phyloP scores from a whole-genome alignment of 371 early-diverging fungal species.

The Mortierella sp. region DNA sequence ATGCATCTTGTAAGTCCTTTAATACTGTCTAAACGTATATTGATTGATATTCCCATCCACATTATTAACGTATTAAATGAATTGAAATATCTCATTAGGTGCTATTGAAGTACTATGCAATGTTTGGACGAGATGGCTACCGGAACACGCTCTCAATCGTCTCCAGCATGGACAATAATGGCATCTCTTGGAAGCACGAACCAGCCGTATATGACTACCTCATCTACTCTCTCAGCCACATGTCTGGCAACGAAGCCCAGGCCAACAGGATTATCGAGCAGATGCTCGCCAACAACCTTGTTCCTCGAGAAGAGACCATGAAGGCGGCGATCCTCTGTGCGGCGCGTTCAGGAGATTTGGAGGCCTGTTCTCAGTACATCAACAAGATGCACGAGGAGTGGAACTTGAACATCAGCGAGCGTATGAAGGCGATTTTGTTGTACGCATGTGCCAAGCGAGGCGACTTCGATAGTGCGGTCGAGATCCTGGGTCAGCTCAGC shows the following conservation, averaged over 20 bases:
- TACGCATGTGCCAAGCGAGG: constrained; percentile 55
- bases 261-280: constrained; percentile 25
- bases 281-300: constrained; percentile 39
- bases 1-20: constrained; percentile 44
- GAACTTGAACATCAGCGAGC: constrained; percentile 31
- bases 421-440: constrained; percentile 48
- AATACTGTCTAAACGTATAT: too few relatives aligned
- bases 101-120: constrained; percentile 35
- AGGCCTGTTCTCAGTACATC: constrained; percentile 40
- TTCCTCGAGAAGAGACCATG: constrained; percentile 46
- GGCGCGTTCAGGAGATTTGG: constrained; percentile 44
- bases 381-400: constrained; percentile 48
- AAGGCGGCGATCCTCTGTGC: constrained; percentile 50
- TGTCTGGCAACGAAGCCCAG: constrained; percentile 20
- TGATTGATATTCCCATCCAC: neutral
- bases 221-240: constrained; percentile 31
- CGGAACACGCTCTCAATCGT: constrained; percentile 23
- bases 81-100: constrained; percentile 8
- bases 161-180: constrained; percentile 20
- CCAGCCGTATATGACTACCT: constrained; percentile 38
- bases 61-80: neutral
- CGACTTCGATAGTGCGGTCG: constrained; percentile 45
- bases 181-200: constrained; percentile 32
- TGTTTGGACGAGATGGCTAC: constrained; percentile 27
- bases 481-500: constrained; percentile 39